Conservation (phyloP, 2,329 filamentous ascomycete species). For the Grosmannia clavigera region DNA sequence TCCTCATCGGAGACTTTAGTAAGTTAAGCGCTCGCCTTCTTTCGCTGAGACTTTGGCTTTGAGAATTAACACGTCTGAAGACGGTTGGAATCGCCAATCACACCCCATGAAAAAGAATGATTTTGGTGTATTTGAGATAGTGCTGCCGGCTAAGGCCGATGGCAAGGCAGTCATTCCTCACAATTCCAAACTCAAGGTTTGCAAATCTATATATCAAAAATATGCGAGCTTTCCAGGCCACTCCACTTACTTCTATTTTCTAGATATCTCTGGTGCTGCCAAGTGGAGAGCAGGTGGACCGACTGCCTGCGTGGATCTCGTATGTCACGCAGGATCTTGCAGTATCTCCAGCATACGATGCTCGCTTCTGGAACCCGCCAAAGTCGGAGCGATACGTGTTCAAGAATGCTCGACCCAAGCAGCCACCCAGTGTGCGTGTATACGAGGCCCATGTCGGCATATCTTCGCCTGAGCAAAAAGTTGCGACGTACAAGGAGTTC, state of each 20-base stretch:
- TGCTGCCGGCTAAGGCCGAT: slow-evolving; percentile 52
- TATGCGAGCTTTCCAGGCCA: not conserved
- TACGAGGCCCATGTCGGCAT: slow-evolving; percentile 99
- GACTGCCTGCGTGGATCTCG: slow-evolving; percentile 92
- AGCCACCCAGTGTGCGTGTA: slow-evolving; percentile 75
- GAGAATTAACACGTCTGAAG: slow-evolving; percentile 25
- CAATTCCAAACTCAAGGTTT: slow-evolving; percentile 90
- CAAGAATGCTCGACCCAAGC: slow-evolving; percentile 70
- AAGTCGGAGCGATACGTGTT: slow-evolving; percentile 64
- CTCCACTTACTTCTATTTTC: not conserved
- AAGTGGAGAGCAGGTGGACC: slow-evolving; percentile 68
- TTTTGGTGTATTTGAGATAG: slow-evolving; percentile 80
- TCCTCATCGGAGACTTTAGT: slow-evolving; percentile 92
- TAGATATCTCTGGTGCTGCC: slow-evolving; percentile 77
- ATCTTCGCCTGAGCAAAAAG: slow-evolving; percentile 76
- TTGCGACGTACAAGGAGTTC: slow-evolving; percentile 96
- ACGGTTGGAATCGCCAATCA: slow-evolving; percentile 74
- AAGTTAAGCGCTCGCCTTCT: slow-evolving; percentile 19
- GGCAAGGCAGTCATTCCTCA: slow-evolving; percentile 74
- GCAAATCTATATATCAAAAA: too few species aligned
- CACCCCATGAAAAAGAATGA: slow-evolving; percentile 78
- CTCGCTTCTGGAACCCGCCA: slow-evolving; percentile 93
- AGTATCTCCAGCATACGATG: slow-evolving; percentile 87
- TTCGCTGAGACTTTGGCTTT: not conserved
- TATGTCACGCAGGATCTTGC: slow-evolving; percentile 87